Conservation (phyloP, 176 grass and related monocot species). For the Eremochloa ophiuroides region DNA sequence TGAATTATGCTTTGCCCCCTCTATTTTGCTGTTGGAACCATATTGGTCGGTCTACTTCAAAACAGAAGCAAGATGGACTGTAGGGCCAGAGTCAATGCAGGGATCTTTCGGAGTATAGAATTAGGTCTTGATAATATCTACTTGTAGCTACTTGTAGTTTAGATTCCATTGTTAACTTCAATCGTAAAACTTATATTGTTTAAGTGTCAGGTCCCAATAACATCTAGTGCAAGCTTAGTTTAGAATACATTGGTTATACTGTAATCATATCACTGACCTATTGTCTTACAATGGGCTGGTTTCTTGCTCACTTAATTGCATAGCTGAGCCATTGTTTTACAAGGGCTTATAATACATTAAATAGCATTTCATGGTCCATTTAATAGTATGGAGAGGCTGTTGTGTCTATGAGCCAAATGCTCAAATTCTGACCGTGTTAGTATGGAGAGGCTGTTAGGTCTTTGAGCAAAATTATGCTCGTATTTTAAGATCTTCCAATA, state of each 20-base stretch:
- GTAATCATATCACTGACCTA: background rate
- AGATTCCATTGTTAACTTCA: background rate
- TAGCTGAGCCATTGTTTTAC: background rate
- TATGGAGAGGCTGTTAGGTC: background rate
- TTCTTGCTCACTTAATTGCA: background rate
- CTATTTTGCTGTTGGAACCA: background rate
- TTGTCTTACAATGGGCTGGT: background rate
- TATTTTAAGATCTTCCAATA: background rate
- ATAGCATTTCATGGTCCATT: background rate
- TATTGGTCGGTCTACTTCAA: too few species aligned
- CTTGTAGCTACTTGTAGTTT: background rate
- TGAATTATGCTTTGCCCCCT: background rate
- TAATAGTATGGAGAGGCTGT: background rate
- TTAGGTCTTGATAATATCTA: background rate
- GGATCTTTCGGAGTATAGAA: background rate
- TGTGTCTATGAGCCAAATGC: background rate
- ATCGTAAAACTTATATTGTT: background rate
- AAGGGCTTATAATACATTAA: background rate
- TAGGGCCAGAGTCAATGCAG: background rate
- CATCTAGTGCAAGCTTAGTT: background rate
- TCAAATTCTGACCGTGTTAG: conserved; percentile 7
- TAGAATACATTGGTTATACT: background rate
- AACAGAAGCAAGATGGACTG: too few species aligned
- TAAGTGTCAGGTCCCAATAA: background rate
- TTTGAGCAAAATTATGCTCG: conserved; percentile 6